Base-by-base conservation (phyloP, 352 stramenopile genomes). In the Poterioochromonas sp. region DNA sequence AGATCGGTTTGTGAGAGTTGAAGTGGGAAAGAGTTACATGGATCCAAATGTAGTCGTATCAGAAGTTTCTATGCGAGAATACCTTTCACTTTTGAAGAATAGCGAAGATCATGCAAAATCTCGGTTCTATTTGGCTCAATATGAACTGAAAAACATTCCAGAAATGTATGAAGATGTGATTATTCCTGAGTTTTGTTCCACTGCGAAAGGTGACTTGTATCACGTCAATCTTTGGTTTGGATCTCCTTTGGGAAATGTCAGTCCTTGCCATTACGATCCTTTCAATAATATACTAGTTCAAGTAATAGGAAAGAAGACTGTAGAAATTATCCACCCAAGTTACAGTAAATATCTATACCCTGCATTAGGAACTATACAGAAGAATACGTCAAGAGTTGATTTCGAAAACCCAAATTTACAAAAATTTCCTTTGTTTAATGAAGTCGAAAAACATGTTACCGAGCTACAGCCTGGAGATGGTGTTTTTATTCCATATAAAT, bases 211-310 rank as follows among this genome's bases (percentile, higher is more conserved):
- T 8, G 3, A 71, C 18, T 22, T 41, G 5, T 71, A 71, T 71
- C 1, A 5, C 15, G 8, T 29, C 3, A 71, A 44, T 5, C 5
- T 71, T 44, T 71, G 62, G 62, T 71, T 71, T 41, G 32, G 34
- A 43, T 8, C 12, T n/a, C 12, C 32, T 5, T 22, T 22, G 26
- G 62, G 62, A 44, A 43, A 11, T 29, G 32, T 44, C 2, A 44
- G 18, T 8, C 62, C 62, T 35, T 71, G 62, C 39, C 82, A 84
- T 79, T 84, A 84, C 65, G 82, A 84, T 54, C 80, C 83, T 41
- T 84, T 80, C 34, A 76, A 84, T 44, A 84, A 84, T 53, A 44
- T 84, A 29, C 68, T 84, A 5, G 82, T 79, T 60, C 82, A 84
- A 77, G 29, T 84, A 22, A 60, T 71, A 49, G 82, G 82, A 29